Conservation (phyloP, 208 protist species). For the Sergeia podlipaevii region DNA sequence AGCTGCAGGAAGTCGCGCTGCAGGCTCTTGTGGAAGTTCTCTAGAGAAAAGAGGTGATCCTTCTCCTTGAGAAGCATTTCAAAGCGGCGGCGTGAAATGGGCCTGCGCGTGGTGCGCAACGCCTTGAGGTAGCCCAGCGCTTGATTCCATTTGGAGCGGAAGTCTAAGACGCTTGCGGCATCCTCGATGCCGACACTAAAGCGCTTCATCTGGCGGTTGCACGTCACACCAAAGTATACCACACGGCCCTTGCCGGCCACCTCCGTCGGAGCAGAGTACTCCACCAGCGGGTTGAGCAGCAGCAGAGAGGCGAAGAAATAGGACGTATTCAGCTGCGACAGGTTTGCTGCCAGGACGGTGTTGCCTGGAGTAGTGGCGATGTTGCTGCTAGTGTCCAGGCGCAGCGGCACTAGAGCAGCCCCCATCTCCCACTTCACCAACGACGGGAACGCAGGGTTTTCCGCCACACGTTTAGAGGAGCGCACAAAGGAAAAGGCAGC, state of each 20-base stretch:
- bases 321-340: constrained; percentile 61
- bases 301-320: constrained; percentile 83
- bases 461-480: constrained; percentile 71
- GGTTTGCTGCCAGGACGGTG: constrained; percentile 46
- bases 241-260: constrained; percentile 36
- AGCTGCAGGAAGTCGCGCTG: constrained; percentile 60
- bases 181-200: constrained; percentile 65
- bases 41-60: constrained; percentile 65
- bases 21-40: constrained; percentile 50
- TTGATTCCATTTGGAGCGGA: constrained; percentile 66
- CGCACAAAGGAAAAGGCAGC: constrained; percentile 84
- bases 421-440: constrained; percentile 61
- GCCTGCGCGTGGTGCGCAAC: constrained; percentile 50
- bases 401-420: constrained; percentile 51
- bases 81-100: constrained; percentile 66
- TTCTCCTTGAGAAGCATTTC: constrained; percentile 61
- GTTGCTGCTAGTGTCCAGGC: constrained; percentile 50
- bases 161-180: constrained; percentile 76
- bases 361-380: no score
- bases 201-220: constrained; percentile 88
- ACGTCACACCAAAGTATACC: constrained; percentile 82
- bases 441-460: constrained; percentile 34
- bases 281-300: constrained; percentile 74
- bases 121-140: constrained; percentile 73
- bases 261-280: constrained; percentile 71